Conservation (phyloP, 768 basidiomycete species). For the Gloeopeniophorella convolvens region DNA sequence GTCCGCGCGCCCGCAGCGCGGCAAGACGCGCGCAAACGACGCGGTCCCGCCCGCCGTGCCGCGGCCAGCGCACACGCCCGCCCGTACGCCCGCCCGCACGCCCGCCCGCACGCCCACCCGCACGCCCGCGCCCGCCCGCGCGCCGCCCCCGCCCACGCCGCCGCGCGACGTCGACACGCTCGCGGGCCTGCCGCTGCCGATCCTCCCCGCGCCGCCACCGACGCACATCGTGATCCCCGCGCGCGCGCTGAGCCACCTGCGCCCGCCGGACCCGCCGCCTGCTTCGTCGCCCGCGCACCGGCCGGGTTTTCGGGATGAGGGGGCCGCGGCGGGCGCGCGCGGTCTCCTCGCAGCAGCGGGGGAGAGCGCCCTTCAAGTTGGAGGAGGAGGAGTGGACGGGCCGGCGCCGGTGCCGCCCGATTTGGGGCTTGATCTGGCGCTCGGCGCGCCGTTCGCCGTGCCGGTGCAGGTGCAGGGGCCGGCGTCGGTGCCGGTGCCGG, state of each 20-base stretch:
- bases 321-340: conserved; percentile 7
- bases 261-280: not conserved
- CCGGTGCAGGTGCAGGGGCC: not conserved
- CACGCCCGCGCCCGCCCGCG: not conserved
- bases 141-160: not conserved
- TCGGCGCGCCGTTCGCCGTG: not conserved
- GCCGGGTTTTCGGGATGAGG: conserved; percentile 13
- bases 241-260: conserved; percentile 4
- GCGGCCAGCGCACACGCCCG: too few relatives aligned
- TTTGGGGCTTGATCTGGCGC: too few relatives aligned
- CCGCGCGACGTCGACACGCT: not conserved
- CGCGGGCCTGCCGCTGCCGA: not conserved
- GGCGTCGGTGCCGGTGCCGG: not conserved
- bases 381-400: not conserved
- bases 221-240: not conserved
- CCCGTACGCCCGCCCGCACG: not conserved
- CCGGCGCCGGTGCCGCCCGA: conserved; percentile 1
- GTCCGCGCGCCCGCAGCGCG: not conserved
- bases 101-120: not conserved
- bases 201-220: not conserved
- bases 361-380: not conserved
- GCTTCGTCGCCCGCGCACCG: not conserved
- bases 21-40: too few relatives aligned
- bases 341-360: conserved; percentile 13
- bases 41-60: too few relatives aligned